These are phyloP conservation scores for Gastrodia elata DNA, from an alignment of 106 monocot genomes.

Conservation along the genomic window DNA sequence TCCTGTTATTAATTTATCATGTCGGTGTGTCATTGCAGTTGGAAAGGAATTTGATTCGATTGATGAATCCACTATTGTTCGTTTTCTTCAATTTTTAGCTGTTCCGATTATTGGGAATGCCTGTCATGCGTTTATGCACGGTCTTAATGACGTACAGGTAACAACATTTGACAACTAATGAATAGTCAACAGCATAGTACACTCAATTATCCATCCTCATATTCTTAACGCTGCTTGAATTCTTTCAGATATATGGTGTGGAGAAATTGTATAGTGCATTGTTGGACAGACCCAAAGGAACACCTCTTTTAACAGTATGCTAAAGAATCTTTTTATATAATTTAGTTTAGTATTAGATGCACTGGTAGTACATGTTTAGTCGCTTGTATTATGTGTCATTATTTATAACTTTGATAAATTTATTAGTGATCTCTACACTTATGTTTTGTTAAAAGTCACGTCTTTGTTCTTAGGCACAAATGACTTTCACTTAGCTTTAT, in stretches of 20 bases:
- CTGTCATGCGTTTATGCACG: constrained; percentile 91
- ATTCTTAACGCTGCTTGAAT: neutral
- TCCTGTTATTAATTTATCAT: neutral
- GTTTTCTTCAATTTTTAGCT: constrained; percentile 59
- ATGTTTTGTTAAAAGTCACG: neutral
- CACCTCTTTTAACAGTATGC: constrained; percentile 73
- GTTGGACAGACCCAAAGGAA: constrained; percentile 52
- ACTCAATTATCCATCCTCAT: neutral
- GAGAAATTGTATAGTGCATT: constrained; percentile 72
- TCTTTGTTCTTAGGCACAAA: neutral
- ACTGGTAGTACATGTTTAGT: constrained; percentile 1
- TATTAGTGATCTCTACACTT: neutral
- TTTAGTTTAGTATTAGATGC: neutral
- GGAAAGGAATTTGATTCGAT: constrained; percentile 39
- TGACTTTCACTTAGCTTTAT: neutral
- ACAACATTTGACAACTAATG: neutral
- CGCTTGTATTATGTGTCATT: neutral
- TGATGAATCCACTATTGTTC: constrained; percentile 48
- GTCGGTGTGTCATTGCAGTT: constrained; percentile 26
- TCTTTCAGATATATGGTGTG: constrained; percentile 62
- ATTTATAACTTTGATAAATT: neutral
- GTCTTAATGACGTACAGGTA: constrained; percentile 75
- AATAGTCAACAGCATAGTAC: neutral
- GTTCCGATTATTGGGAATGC: constrained; percentile 78
- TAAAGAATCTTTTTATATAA: neutral